phyloP scores from a whole-genome alignment of 192 early-diverging fungal genomes.

The Linnemannia exigua region DNA sequence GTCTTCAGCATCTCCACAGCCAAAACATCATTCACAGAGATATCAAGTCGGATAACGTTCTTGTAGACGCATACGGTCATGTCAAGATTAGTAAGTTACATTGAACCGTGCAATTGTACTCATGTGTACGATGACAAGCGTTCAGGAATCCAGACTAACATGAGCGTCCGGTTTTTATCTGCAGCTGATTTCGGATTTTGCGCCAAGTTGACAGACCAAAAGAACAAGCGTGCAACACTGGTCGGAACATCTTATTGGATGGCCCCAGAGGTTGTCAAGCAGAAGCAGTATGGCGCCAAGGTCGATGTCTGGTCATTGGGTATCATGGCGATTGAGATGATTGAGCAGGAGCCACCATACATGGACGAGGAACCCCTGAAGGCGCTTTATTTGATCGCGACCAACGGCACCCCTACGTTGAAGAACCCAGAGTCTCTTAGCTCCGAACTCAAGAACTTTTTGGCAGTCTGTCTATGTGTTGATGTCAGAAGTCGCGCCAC shows the following conservation, averaged over 20 bases:
- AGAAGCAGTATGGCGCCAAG: slow-evolving; percentile 84
- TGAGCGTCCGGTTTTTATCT: slow-evolving; percentile 51
- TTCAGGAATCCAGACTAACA: slow-evolving; percentile 5
- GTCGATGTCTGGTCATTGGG: slow-evolving; percentile 95
- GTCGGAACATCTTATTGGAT: slow-evolving; percentile 95
- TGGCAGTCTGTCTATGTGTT: slow-evolving; percentile 90
- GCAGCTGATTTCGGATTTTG: slow-evolving; percentile 93
- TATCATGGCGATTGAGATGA: slow-evolving; percentile 99
- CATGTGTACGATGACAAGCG: background rate
- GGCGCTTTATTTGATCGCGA: slow-evolving; percentile 96
- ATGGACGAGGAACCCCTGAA: slow-evolving; percentile 95
- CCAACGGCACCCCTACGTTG: slow-evolving; percentile 95
- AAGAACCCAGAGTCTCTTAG: slow-evolving; percentile 89
- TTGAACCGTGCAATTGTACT: background rate
- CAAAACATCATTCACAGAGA: slow-evolving; percentile 92
- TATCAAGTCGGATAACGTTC: slow-evolving; percentile 92
- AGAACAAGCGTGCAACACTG: slow-evolving; percentile 90
- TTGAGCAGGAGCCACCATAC: slow-evolving; percentile 97
- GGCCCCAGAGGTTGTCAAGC: slow-evolving; percentile 90
- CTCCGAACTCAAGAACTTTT: slow-evolving; percentile 87
- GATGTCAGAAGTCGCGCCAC: slow-evolving; percentile 88
- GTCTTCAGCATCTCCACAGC: slow-evolving; percentile 85
- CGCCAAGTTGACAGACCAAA: slow-evolving; percentile 86
- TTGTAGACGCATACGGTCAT: slow-evolving; percentile 85
- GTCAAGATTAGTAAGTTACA: slow-evolving; percentile 80